A percentile compares a stretch with the other conserved stretches of the same genome.
phyloP scores from a whole-genome alignment of 1,284 basidiomycete species.

The Ustilago vetiveriae region DNA sequence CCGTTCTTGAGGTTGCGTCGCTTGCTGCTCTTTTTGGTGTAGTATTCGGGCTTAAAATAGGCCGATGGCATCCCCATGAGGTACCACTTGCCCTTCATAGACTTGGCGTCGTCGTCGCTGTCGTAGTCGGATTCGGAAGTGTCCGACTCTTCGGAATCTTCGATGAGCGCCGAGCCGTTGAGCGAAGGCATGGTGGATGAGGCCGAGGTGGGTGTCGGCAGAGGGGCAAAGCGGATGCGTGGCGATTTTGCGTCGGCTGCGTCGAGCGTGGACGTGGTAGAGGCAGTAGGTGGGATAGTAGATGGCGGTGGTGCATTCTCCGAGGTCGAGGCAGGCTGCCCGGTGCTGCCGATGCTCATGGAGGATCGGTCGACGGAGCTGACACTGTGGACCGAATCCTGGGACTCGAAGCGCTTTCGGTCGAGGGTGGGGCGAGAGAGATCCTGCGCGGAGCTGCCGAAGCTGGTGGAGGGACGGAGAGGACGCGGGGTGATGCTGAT shows the following conservation, averaged over 20 bases:
- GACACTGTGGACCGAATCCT: constrained; percentile 46
- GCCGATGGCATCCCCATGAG: constrained; percentile 60
- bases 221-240: constrained; percentile 53
- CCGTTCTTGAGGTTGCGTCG: constrained; percentile 24
- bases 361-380: constrained; percentile 38
- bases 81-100: constrained; percentile 58
- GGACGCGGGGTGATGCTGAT: constrained; percentile 21
- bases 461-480: constrained; percentile 27
- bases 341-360: constrained; percentile 34
- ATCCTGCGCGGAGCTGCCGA: constrained; percentile 30
- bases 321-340: constrained; percentile 12
- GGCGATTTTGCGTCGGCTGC: constrained; percentile 29
- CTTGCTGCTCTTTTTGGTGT: constrained; percentile 34
- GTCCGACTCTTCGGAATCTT: constrained; percentile 35
- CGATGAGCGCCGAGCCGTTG: constrained; percentile 4
- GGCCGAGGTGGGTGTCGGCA: constrained; percentile 35
- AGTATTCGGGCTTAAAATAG: constrained; percentile 54
- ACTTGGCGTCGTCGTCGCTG: constrained; percentile 34
- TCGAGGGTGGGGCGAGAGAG: constrained; percentile 28
- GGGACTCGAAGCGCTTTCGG: constrained; percentile 35
- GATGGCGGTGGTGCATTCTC: constrained; percentile 11
- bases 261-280: constrained; percentile 11
- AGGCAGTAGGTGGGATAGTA: background rate
- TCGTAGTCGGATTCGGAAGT: constrained; percentile 36
- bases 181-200: constrained; percentile 12